Base-by-base conservation (phyloP, 208 protist species). In the Crithidia brevicula region DNA sequence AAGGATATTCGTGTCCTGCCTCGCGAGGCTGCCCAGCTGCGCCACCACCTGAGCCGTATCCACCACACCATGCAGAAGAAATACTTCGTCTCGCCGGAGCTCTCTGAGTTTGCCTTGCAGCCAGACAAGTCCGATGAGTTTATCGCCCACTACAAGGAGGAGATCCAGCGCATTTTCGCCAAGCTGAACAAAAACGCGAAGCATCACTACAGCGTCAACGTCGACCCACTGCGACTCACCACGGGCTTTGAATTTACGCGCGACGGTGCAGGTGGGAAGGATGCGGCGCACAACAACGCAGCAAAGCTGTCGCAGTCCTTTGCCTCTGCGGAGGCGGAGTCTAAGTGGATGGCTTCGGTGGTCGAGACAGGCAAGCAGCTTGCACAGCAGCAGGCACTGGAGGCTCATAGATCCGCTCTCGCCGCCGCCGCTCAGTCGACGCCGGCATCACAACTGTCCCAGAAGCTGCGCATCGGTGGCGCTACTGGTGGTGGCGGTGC, bases 11-110 rank as follows among this genome's bases (percentile, higher is more conserved):
- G 79, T 18, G 69, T 65, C 4, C 69, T 96, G 13, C 90, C 90
- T 1, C 76, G 78, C 20, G 85, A 92, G 6, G 52, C 72, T 11
- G 72, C 76, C 16, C 79, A 83, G 50, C 73, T 93, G 28, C 74
- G 67, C 22, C 72, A 88, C 47, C 90, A 96, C 69, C 64, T 81
- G 23, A 81, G 77, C 51, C 79, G 78, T 22, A 79, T 96, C 23
- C 84, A 93, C 57, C 82, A 93, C 74, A 86, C 78, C 7, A 67
- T 96, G 47, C 81, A 93, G 72, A 92, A 80, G 38, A 62, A 59
- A 27, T 92, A 89, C 79, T 82, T 82, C 40, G 81, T 93, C 11
- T 59, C 73, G 6, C 43, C 79, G 3, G 85, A 96, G 31, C 47
- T 77, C 9, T 71, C 81, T 2, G 83, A 96, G 60, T 85, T 92